Conservation (phyloP, 2,329 filamentous ascomycete species). For the Aureobasidium leucospermi region DNA sequence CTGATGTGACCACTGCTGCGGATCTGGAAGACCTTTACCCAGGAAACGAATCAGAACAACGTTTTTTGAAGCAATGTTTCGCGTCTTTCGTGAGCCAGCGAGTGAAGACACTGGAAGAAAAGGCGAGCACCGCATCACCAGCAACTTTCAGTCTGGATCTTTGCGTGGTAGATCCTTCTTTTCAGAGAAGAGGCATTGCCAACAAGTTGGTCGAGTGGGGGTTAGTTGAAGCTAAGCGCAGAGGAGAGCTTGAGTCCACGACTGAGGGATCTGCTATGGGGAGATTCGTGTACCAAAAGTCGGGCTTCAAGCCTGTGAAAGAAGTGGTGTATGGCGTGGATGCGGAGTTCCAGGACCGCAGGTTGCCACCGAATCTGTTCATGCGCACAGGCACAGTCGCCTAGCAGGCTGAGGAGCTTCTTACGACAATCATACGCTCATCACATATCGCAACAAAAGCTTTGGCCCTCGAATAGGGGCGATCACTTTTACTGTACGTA, state of each 20-base stretch:
- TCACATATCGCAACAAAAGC: too few relatives aligned
- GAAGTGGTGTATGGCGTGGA: constrained; percentile 27
- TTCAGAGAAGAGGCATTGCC: constrained; percentile 40
- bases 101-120: constrained; percentile 36
- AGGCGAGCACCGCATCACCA: constrained; percentile 33
- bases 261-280: constrained; percentile 32
- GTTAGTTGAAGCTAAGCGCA: constrained; percentile 27
- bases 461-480: too few relatives aligned
- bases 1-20: constrained; percentile 28
- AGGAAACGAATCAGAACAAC: constrained; percentile 33
- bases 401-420: too few relatives aligned
- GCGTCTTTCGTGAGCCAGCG: constrained; percentile 39
- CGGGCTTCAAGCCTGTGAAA: constrained; percentile 29
- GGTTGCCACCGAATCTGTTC: constrained; percentile 30
- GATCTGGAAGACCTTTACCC: not conserved
- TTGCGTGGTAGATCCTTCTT: constrained; percentile 47
- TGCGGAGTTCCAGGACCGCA: constrained; percentile 26
- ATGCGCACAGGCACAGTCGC: constrained; percentile 23
- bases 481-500: too few relatives aligned
- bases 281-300: constrained; percentile 25
- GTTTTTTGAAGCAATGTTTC: constrained; percentile 41
- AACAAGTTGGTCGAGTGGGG: constrained; percentile 29
- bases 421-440: too few relatives aligned
- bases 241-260: constrained; percentile 29
- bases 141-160: constrained; percentile 45